Evolutionary conservation across 257 asterid genomes (phyloP).

Genomic region (Petrea volubilis): DNA sequence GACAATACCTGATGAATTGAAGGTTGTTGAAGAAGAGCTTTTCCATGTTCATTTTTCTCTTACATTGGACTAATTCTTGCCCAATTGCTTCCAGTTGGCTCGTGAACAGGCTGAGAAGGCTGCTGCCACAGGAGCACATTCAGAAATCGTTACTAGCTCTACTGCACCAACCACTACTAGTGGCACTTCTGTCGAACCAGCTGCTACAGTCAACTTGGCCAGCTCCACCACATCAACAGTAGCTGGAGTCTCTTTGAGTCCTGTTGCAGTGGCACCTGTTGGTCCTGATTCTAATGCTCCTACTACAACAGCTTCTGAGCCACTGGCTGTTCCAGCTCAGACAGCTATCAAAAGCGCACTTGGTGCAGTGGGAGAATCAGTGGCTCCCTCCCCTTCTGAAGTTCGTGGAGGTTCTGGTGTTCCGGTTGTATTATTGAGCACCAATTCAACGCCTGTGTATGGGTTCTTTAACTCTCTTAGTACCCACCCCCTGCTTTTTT

Average conservation of each 20-base stretch:
- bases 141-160: conserved; percentile 41
- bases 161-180: conserved; percentile 40
- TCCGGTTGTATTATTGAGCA: conserved; percentile 37
- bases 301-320: conserved; percentile 47
- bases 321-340: conserved; percentile 51
- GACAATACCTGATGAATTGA: conserved; percentile 94
- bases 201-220: conserved; percentile 43
- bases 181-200: conserved; percentile 46
- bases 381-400: conserved; percentile 51
- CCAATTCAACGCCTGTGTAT: conserved; percentile 40
- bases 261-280: conserved; percentile 53
- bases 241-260: conserved; percentile 52
- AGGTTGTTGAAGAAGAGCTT: conserved; percentile 46
- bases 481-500: too few species aligned
- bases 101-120: conserved; percentile 87
- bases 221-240: conserved; percentile 46
- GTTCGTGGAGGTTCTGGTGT: conserved; percentile 40
- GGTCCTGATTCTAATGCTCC: conserved; percentile 55
- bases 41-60: conserved; percentile 4
- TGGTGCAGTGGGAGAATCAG: conserved; percentile 46
- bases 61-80: conserved; percentile 34
- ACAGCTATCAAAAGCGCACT: conserved; percentile 37
- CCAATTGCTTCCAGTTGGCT: conserved; percentile 63
- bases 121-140: conserved; percentile 51
- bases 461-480: conserved; percentile 15